These are phyloP conservation scores for Macrophomina tecta DNA, from an alignment of 2,329 filamentous ascomycete genomes.

Conservation along the genomic window DNA sequence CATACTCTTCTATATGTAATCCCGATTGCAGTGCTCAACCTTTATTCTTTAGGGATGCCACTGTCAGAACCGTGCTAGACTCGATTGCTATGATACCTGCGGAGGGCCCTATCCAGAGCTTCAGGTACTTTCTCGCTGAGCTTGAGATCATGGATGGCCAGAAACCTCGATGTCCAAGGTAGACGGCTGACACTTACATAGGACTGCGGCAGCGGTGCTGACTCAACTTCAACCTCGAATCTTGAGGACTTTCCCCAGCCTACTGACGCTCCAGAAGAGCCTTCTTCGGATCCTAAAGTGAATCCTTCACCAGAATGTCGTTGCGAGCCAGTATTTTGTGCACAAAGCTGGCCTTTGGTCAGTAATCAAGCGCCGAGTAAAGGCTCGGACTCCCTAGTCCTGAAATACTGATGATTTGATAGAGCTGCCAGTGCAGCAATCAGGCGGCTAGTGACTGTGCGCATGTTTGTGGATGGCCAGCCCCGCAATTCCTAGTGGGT, in stretches of 20 bases:
- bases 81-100: constrained; percentile 17
- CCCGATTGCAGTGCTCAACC: neutral
- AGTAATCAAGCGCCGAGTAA: neutral
- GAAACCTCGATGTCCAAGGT: too few species aligned
- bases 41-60: neutral
- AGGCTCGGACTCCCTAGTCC: too few species aligned
- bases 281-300: neutral
- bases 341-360: constrained; percentile 10
- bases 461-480: neutral
- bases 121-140: neutral
- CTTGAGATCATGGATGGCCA: too few species aligned
- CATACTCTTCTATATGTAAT: neutral
- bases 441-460: constrained; percentile 15
- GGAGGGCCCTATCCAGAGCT: constrained; percentile 1
- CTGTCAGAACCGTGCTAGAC: neutral
- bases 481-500: neutral
- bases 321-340: neutral
- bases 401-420: neutral
- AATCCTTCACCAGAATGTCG: neutral
- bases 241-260: neutral
- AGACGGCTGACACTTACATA: neutral
- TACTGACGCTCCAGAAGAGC: neutral
- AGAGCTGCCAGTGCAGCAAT: constrained; percentile 19
- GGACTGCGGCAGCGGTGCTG: neutral
- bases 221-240: neutral